phyloP scores from a whole-genome alignment of 768 basidiomycete species.

The Naganishia antarctica region DNA sequence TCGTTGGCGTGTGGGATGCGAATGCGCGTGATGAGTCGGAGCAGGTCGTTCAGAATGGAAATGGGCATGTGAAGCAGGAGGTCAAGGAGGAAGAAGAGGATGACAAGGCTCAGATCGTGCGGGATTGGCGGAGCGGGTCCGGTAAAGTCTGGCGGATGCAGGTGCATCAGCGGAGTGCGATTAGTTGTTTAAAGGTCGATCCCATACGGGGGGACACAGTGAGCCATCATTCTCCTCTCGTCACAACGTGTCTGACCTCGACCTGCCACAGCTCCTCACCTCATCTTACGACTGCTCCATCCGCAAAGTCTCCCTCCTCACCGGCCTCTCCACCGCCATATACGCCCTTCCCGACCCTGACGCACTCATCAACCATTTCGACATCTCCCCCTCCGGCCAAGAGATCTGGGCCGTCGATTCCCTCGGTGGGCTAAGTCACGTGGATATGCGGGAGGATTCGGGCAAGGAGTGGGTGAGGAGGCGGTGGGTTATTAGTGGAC shows the following conservation, averaged over 20 bases:
- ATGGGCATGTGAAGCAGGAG: constrained; percentile 32
- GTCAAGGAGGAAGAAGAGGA: constrained; percentile 30
- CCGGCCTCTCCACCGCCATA: constrained; percentile 46
- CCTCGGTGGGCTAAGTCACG: constrained; percentile 46
- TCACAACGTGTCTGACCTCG: not conserved
- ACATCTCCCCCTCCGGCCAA: constrained; percentile 45
- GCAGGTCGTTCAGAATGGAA: constrained; percentile 37
- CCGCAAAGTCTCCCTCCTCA: constrained; percentile 47
- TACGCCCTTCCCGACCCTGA: constrained; percentile 48
- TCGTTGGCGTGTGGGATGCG: constrained; percentile 32
- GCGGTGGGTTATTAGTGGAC: constrained; percentile 36
- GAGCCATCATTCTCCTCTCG: constrained; percentile 22
- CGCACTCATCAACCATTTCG: constrained; percentile 50
- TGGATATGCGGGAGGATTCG: constrained; percentile 45
- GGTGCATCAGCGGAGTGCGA: constrained; percentile 41
- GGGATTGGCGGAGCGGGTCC: constrained; percentile 2
- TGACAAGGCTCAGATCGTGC: constrained; percentile 25
- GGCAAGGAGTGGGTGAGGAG: constrained; percentile 35
- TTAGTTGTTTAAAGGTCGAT: constrained; percentile 49
- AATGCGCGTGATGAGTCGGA: constrained; percentile 4
- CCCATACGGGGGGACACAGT: constrained; percentile 46
- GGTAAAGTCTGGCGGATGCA: constrained; percentile 45
- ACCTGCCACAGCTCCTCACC: constrained; percentile 44
- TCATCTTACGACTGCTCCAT: constrained; percentile 52
- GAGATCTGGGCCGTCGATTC: constrained; percentile 47